Conservation (phyloP, 352 stramenopile genomes). For the Pythium dissimile region DNA sequence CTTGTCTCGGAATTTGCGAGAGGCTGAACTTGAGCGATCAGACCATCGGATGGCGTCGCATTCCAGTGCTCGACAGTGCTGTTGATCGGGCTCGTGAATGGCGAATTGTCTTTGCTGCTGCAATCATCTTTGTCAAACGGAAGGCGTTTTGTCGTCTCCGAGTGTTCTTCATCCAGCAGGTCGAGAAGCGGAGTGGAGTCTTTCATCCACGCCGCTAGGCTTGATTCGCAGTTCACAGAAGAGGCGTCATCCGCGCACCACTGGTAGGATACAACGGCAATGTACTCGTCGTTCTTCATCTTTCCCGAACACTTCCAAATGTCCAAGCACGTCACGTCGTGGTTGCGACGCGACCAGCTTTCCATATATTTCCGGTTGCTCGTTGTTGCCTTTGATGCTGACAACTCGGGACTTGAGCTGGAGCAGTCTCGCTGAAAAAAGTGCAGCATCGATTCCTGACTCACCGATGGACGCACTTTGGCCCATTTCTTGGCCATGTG, state of each 20-base stretch:
- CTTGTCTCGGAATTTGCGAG: background rate
- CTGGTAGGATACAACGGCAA: constrained; percentile 68
- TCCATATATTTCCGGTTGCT: background rate
- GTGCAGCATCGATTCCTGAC: constrained; percentile 28
- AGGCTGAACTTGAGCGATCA: constrained; percentile 4
- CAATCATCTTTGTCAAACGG: constrained; percentile 14
- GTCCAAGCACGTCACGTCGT: constrained; percentile 60
- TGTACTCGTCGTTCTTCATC: constrained; percentile 55
- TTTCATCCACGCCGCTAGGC: constrained; percentile 8
- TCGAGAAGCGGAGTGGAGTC: constrained; percentile 13
- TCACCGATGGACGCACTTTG: constrained; percentile 36
- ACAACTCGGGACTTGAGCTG: background rate
- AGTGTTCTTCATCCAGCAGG: background rate
- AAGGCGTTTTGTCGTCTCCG: constrained; percentile 10
- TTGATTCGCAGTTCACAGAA: background rate
- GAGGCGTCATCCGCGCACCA: constrained; percentile 27
- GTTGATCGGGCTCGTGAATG: constrained; percentile 12
- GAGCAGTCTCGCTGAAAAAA: constrained; percentile 49
- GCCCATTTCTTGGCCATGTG: constrained; percentile 80
- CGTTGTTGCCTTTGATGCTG: background rate
- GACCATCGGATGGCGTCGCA: background rate
- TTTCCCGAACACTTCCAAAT: constrained; percentile 70
- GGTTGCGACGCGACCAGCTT: constrained; percentile 41
- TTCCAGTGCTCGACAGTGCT: background rate
- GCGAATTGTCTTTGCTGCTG: constrained; percentile 17